A percentile compares a stretch with the other conserved stretches of the same genome.
These are phyloP conservation scores for Hypholoma fasciculare DNA, from an alignment of 768 basidiomycete species.

Conservation along the genomic window DNA sequence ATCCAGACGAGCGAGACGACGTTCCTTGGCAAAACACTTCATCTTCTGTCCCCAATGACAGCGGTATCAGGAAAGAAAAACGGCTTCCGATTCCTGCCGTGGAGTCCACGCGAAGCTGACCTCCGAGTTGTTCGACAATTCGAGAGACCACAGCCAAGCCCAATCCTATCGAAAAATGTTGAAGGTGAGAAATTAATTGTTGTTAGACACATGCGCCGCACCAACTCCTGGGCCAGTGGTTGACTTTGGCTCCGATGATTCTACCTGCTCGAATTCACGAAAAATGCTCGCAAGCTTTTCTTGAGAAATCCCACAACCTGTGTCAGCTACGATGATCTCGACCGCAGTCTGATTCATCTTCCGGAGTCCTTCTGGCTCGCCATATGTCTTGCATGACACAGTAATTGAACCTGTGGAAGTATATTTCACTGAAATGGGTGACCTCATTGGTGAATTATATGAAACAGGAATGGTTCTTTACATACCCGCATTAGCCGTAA, in stretches of 20 bases:
- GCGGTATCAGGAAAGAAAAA: conserved; percentile 73
- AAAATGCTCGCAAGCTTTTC: conserved; percentile 75
- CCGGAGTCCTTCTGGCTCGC: conserved; percentile 52
- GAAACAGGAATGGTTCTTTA: not conserved
- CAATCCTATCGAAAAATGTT: conserved; percentile 44
- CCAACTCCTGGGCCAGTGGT: conserved; percentile 46
- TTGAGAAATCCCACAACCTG: conserved; percentile 68
- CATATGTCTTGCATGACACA: conserved; percentile 52
- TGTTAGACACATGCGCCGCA: conserved; percentile 19
- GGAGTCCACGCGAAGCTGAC: conserved; percentile 79
- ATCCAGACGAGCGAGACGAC: conserved; percentile 18
- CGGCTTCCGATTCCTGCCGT: conserved; percentile 63
- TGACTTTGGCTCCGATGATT: conserved; percentile 43
- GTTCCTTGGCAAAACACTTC: not conserved
- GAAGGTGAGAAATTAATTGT: not conserved
- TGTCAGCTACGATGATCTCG: conserved; percentile 72
- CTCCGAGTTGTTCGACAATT: conserved; percentile 77
- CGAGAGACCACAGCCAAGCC: conserved; percentile 81
- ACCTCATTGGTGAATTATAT: not conserved
- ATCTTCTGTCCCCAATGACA: conserved; percentile 39
- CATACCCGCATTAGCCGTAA: conserved; percentile 74
- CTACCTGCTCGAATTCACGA: conserved; percentile 78
- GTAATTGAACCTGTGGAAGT: conserved; percentile 61
- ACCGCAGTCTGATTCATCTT: conserved; percentile 50
- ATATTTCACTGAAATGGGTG: conserved; percentile 61